These are phyloP conservation scores for Acacia acuminata DNA, from an alignment of 306 rosid species.

Conservation along the genomic window DNA sequence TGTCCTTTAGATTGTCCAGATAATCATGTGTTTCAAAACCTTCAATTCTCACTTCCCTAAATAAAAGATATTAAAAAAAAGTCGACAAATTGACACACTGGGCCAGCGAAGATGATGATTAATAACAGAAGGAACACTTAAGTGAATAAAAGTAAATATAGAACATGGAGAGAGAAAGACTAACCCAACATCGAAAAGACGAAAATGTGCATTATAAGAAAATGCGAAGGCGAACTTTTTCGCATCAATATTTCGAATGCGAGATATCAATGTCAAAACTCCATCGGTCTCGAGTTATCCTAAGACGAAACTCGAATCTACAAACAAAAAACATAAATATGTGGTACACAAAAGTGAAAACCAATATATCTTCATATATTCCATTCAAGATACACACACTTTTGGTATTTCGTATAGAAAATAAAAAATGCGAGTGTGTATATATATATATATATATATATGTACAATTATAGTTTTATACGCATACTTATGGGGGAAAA, in stretches of 20 bases:
- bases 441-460: too few species aligned
- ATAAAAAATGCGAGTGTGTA: too few species aligned
- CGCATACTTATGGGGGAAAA: constrained; percentile 72
- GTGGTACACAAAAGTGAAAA: too few species aligned
- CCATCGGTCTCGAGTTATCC: constrained; percentile 70
- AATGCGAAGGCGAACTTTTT: constrained; percentile 69
- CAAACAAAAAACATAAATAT: background rate
- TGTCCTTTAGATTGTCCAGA: constrained; percentile 72
- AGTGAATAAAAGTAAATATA: background rate
- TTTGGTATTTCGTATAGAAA: too few species aligned
- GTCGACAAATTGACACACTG: too few species aligned
- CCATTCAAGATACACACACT: too few species aligned
- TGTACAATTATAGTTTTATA: too few species aligned
- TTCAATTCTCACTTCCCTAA: constrained; percentile 82
- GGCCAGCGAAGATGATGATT: too few species aligned
- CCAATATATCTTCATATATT: too few species aligned
- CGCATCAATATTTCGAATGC: constrained; percentile 80
- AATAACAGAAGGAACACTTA: too few species aligned
- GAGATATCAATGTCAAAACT: constrained; percentile 68
- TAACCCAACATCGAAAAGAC: constrained; percentile 71
- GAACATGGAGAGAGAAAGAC: background rate
- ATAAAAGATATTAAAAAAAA: background rate
- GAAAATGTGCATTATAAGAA: constrained; percentile 67
- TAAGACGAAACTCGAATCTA: constrained; percentile 76
- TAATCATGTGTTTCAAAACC: constrained; percentile 85